Evolutionary conservation across 176 grass and related monocot species (phyloP), one percentile per base, ranked within the genome.

Genomic region (Musa beccarii): DNA sequence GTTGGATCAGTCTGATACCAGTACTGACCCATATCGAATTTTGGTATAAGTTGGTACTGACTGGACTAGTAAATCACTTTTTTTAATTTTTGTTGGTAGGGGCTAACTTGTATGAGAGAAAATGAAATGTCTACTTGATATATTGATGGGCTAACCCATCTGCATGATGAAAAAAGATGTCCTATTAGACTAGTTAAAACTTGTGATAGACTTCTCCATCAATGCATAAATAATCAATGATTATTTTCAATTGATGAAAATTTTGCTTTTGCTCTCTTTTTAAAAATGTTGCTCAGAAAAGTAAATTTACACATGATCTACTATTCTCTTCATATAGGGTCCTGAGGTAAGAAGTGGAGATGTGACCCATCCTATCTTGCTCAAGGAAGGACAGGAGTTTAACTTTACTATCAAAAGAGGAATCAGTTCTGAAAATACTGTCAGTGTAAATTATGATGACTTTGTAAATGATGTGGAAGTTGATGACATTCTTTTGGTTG

Each of bases 291-390:
- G 11, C 2, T 49, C 11, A 49, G 15, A 69, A 49, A 6, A 6
- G 11, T 2, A n/a, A 70, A 11, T 70, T 70, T 70, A n/a, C 17
- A 70, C 19, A 15, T 20, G 8, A 21, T 70, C 17, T 70, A 70
- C 34, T 70, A 51, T 49, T 66, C 28, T 78, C 5, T 20, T 66
- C 21, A 66, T 89, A 73, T 78, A 99, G 95, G 95, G 95, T 80
- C 95, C 95, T 53, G 95, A 99, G 82, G 95, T 99, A 71, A 89
- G 95, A 90, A 99, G 95, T 86, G 95, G 95, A 34, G 95, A 99
- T 86, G 80, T 99, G 57, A 81, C 86, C 16, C 84, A 99, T 29
- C 95, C 95, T 73, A 89, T 99, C 73, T 84, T 86, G 86, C 95
- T 99, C 4, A 76, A 77, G 53, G 95, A 89, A 80, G 95, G 91